Evolutionary conservation across 2,329 filamentous ascomycete species (phyloP).

Genomic region (Paradendryphiella salina): DNA sequence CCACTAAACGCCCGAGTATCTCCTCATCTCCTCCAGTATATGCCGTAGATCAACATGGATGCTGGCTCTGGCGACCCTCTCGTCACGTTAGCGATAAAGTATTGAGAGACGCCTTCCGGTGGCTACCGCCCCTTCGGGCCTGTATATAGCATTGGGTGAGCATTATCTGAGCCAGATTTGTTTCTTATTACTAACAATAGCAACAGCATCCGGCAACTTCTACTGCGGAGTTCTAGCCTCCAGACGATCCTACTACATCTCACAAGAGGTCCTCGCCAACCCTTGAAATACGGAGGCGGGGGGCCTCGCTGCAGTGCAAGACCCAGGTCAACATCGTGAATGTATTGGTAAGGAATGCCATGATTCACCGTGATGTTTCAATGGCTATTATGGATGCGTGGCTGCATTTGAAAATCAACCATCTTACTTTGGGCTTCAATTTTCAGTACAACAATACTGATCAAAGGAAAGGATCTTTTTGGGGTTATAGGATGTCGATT

Average conservation of each 20-base stretch:
- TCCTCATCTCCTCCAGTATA: background rate
- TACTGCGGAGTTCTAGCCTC: conserved; percentile 52
- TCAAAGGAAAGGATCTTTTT: conserved; percentile 44
- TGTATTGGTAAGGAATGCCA: conserved; percentile 46
- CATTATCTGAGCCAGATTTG: background rate
- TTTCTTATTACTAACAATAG: background rate
- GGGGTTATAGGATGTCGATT: conserved; percentile 44
- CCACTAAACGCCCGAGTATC: background rate
- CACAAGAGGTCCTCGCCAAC: conserved; percentile 44
- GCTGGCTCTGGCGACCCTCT: background rate
- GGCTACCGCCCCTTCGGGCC: conserved; percentile 18
- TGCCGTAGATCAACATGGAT: background rate
- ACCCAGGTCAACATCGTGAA: conserved; percentile 50
- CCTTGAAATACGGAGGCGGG: conserved; percentile 40
- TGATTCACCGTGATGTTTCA: conserved; percentile 51
- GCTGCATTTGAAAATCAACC: conserved; percentile 52
- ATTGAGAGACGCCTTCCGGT: conserved; percentile 16
- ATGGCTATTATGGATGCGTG: conserved; percentile 49
- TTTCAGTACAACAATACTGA: conserved; percentile 49
- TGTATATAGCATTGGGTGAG: conserved; percentile 36
- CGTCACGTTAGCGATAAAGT: conserved; percentile 4
- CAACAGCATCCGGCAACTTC: conserved; percentile 44
- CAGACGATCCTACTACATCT: conserved; percentile 49
- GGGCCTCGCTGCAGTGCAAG: conserved; percentile 44
- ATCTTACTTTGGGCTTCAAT: conserved; percentile 43